Evolutionary conservation across 768 basidiomycete species (phyloP), one percentile per base, ranked within the genome.

Genomic region (Naganishia vaughanmartiniae): DNA sequence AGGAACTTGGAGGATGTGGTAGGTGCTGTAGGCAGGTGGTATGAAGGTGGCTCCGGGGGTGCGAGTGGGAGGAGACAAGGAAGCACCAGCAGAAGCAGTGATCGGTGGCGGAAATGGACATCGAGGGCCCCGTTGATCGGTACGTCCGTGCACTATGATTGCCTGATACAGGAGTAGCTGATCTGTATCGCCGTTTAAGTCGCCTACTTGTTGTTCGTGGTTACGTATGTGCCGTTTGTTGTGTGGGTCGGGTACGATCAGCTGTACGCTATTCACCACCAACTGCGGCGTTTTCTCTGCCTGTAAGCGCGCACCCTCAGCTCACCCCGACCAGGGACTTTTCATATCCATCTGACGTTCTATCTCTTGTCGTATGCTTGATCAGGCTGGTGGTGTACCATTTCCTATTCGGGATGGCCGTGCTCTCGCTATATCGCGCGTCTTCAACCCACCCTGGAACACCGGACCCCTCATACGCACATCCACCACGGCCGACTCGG

Each of bases 351-450:
- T n/a, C 10, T 17, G 4, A 15, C 42, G 46, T 46, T 30, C 19
- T 2, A 2, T 19, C 6, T 26, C 24, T 42, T 28, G 15, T 11
- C 10, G n/a, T 34, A 46, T 14, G 39, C 19, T 15, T 10, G 1
- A 34, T 51, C 54, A 80, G 79, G 53, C 11, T 75, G 10, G 28
- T 77, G 15, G 67, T 76, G 34, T 74, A 73, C 55, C 73, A 79
- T 31, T 42, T 28, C 14, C 72, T 80, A 2, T 70, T 76, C 33
- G 39, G 66, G 26, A 42, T 80, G 45, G 77, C 79, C 4, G 24
- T 75, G 0, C 30, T 77, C 0, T 77, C 76, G 0, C 73, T 80
- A 0, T 65, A 74, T 48, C 70, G 70, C n/a, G 74, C 78, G 3
- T 72, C 79, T 0, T 72, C 54, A 39, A 70, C 75, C n/a, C 67